These are phyloP conservation scores for Calonectria pseudoreteaudii DNA, from an alignment of 2,329 filamentous ascomycete species.

Conservation along the genomic window DNA sequence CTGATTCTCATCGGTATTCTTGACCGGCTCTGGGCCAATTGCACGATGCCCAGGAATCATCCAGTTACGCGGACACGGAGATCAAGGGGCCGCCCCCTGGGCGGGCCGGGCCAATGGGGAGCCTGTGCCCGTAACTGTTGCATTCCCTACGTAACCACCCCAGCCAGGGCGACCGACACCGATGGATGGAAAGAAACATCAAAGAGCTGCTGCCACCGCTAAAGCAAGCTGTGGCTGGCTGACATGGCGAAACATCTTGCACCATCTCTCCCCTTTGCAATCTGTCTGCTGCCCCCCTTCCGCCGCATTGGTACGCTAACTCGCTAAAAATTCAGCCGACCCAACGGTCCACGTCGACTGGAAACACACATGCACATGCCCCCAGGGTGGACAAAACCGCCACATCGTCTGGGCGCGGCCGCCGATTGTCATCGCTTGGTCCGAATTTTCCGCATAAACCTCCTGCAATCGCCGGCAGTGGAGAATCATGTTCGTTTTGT, in stretches of 20 bases:
- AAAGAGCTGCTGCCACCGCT: neutral
- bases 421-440: neutral
- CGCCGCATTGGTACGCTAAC: neutral
- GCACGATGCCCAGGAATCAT: neutral
- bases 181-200: no score
- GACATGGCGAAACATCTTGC: neutral
- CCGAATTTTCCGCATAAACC: neutral
- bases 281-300: neutral
- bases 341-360: neutral
- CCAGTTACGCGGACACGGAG: slow-evolving; percentile 1
- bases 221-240: neutral
- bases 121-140: neutral
- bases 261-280: neutral
- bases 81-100: neutral
- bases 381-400: neutral
- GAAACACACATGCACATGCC: neutral
- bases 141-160: neutral
- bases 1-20: neutral
- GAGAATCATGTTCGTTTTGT: neutral
- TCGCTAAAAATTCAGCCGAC: neutral
- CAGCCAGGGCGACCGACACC: no score
- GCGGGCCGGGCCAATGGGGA: neutral
- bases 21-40: neutral
- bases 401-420: neutral
- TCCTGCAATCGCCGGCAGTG: neutral